Base-by-base conservation (phyloP, 2,329 filamentous ascomycete species). In the Alternaria tenuissima region DNA sequence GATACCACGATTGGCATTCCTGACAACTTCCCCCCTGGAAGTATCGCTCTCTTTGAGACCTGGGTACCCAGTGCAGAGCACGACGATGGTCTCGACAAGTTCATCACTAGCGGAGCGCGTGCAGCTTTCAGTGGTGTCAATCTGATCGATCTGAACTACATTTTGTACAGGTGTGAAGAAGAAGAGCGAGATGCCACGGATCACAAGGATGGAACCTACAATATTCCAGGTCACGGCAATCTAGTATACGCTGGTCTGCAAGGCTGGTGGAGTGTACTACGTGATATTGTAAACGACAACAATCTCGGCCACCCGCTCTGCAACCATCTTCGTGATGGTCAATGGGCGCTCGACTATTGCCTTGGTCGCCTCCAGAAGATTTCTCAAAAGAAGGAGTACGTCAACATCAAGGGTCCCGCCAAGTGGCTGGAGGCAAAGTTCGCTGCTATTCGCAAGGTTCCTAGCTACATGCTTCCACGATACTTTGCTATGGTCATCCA, bases 201-300 rank as follows among this genome's bases (percentile, higher is more conserved):
- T 52, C 92, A 93, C 4, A 85, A 87, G 61, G 92, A 97, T 75
- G 94, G 95, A n/a, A 89, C 89, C 8, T 99, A 98, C 80, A 87
- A 89, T 53, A 90, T 99, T 65, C 95, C 95, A 1, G 89, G 89
- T 1, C 84, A 93, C 73, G 94, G 94, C 3, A 88, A 91, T 60
- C 85, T 97, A 42, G 92, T 97, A 2, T 99, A 98, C 78, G 94
- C 94, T 61, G 95, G 95, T 62, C 85, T 99, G n/a, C 95, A 99
- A 78, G 96, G 96, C 38, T 99, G 95, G 94, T 97, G 94, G 93
- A 97, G 93, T 76, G 83, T 97, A 1, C 82, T 99, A 42, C 90
- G 93, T 69, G 85, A 91, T 58, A 90, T 99, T 63, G 91, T 98
- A 69, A 87, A 85, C 52, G 89, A 95, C 65, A 99, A 99, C 76